Conservation (phyloP, 257 asterid species). For the Solanum chaucha region DNA sequence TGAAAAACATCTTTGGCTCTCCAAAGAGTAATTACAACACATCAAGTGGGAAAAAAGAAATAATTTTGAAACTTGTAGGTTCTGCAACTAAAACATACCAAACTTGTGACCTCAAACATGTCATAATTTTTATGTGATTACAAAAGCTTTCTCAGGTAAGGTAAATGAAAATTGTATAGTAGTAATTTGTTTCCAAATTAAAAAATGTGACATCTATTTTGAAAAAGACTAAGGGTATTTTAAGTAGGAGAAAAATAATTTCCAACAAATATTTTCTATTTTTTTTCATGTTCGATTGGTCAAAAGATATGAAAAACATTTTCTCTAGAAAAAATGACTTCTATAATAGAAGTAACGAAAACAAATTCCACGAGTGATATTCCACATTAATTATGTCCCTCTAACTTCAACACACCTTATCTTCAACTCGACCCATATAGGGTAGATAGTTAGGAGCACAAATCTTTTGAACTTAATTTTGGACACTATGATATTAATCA, state of each 20-base stretch:
- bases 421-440: not conserved
- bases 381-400: not conserved
- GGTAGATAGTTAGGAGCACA: not conserved
- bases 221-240: not conserved
- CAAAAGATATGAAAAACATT: fast-evolving
- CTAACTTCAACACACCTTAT: not conserved
- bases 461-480: not conserved
- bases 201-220: not conserved
- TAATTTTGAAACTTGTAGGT: not conserved
- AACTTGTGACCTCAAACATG: not conserved
- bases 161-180: not conserved
- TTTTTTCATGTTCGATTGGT: not conserved
- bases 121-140: not conserved
- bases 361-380: fast-evolving
- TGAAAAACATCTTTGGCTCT: not conserved
- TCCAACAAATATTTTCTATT: not conserved
- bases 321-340: too few species aligned
- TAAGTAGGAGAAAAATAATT: not conserved
- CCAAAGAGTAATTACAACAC: not conserved
- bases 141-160: not conserved
- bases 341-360: not conserved
- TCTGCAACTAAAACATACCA: not conserved
- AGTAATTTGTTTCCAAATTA: not conserved
- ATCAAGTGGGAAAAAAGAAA: not conserved
- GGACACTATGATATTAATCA: not conserved